Evolutionary conservation across 106 monocot species (phyloP), one percentile per base, ranked within the genome.

Genomic region (Alisma plantagoaquatica): DNA sequence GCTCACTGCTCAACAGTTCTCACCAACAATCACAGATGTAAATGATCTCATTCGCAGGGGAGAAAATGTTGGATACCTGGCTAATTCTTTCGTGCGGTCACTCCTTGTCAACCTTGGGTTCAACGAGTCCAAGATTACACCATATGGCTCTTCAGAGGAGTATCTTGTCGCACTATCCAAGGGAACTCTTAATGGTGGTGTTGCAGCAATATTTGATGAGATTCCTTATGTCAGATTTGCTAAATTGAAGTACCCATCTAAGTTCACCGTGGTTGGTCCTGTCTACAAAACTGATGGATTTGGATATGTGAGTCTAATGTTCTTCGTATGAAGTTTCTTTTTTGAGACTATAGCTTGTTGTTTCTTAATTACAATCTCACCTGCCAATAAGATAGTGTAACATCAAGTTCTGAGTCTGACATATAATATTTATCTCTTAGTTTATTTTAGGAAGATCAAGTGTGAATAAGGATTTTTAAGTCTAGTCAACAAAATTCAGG

Each of bases 1-100:
- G 78, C 62, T 87, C 25, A 87, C 78, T 0, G 68, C 70, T 12
- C 71, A 78, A 38, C 59, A 78, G 45, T 72, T 87, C 8, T 71
- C 72, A 46, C 87, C 81, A 1, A 43, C 72, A 16, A 65, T 70
- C 25, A 57, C 68, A 14, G 75, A 73, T 27, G 25, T 87, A 16
- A 53, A n/a, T 8, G 72, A 77, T 25, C 68, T 82, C 12, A 18
- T 66, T 10, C 68, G 66, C 51, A 57, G 51, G 4, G 69, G 69
- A 0, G 57, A 57, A 14, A 43, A 54, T 33, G 57, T 82, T 2
- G 81, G 87, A 9, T 78, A 69, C 45, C 78, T 73, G 31, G 69
- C 63, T 7, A 75, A 75, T 2, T 78, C 79, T 0, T 80, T 76
- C 41, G 69, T 80, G 23, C n/a, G 18, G 0, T 48, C 29, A 4